Evolutionary conservation across 2,329 filamentous ascomycete species (phyloP), one percentile per base, ranked within the genome.

Genomic region (Colletotrichum sp.): DNA sequence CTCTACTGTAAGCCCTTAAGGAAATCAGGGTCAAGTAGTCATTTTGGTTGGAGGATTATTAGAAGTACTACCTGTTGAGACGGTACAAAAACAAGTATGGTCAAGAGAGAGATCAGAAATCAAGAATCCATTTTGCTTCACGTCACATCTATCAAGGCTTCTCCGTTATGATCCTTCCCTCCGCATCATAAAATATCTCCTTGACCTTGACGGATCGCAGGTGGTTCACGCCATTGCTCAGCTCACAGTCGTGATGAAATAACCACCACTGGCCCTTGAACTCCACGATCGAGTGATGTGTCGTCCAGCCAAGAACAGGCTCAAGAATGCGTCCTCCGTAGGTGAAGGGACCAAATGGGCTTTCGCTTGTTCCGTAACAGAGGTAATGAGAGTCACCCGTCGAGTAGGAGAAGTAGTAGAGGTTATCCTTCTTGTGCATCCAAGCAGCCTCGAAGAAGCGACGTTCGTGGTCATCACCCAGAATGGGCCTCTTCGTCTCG

Each of bases 381-480:
- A 96, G 86, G 83, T 89, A 95, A 83, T 96, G 94, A 36, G 94
- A 93, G 84, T 96, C 94, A 24, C 94, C 94, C 2, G 94, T 96
- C 77, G 93, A 95, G 86, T 95, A 95, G 71, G 91, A 93, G 82
- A 95, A 94, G 86, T 95, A 95, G 85, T 95, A 95, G 76, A 87
- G 89, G 3, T 89, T 93, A 1, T 89, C 86, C 81, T 91, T 90
- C 88, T 94, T 95, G 86, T 96, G 94, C 88, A 95, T 88, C 94
- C 94, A 96, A 3, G 94, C 92, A 1, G 94, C 94, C 85, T 96
- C 94, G 82, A 96, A 96, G 88, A 96, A 96, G 9, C 94, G 89
- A 18, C 93, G 85, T 76, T 93, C 93, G 82, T 96, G 94, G 83
- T 96, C 93, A 79, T 93, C 90, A 12, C 92, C 92, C 2, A 85